phyloP scores from a whole-genome alignment of 345 rosid species.

The Moricandia moricandioides region DNA sequence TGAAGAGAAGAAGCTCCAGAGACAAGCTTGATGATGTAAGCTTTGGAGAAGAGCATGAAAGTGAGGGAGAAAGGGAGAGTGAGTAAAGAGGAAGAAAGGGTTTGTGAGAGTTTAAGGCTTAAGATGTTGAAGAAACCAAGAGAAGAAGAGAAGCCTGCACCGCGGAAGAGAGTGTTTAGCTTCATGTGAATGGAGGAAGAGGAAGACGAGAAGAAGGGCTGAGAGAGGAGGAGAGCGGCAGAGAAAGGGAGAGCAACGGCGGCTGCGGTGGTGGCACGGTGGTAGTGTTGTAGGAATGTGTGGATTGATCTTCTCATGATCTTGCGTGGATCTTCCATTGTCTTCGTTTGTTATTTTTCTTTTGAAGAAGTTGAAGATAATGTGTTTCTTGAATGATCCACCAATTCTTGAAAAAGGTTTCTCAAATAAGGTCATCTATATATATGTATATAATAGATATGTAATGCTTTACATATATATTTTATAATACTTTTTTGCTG shows the following conservation, averaged over 20 bases:
- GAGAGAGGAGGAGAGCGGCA: conserved; percentile 37
- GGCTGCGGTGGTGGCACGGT: conserved; percentile 53
- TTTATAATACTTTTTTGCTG: background rate
- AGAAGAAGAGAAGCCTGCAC: conserved; percentile 73
- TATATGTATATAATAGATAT: conserved; percentile 17
- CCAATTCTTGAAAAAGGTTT: conserved; percentile 31
- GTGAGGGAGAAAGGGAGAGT: conserved; percentile 74
- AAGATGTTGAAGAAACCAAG: conserved; percentile 52
- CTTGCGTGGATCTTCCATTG: conserved; percentile 51
- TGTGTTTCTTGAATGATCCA: conserved; percentile 32
- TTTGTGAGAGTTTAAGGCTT: conserved; percentile 69
- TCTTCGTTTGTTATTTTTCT: conserved; percentile 17
- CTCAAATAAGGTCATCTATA: conserved; percentile 14
- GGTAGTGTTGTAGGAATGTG: conserved; percentile 60
- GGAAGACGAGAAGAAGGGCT: conserved; percentile 32
- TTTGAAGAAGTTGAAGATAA: conserved; percentile 22
- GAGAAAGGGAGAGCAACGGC: conserved; percentile 65
- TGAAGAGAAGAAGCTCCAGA: conserved; percentile 31
- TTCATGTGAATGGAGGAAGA: conserved; percentile 38
- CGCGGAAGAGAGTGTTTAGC: conserved; percentile 47
- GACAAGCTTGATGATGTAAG: conserved; percentile 40
- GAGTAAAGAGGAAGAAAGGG: conserved; percentile 53
- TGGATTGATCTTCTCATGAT: conserved; percentile 67
- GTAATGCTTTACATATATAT: background rate
- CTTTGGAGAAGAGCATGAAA: conserved; percentile 67